Conservation (phyloP, 228 moss, liverwort and hornwort genomes). For the Sphagnum fallax region DNA sequence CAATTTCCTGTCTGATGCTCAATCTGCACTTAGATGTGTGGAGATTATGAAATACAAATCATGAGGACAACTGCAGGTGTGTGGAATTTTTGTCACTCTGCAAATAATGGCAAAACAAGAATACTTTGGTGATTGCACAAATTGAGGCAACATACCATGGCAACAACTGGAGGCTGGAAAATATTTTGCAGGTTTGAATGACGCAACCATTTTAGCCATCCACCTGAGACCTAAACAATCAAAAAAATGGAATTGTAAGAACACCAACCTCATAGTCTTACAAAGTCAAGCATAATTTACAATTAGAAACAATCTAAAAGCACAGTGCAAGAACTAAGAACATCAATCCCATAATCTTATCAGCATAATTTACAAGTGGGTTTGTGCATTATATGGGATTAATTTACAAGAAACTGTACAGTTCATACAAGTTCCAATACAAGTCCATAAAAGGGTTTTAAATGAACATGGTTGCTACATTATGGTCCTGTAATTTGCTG, state of each 20-base stretch:
- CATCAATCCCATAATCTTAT: too few species aligned
- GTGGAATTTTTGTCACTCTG: too few species aligned
- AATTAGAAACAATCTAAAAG: background rate
- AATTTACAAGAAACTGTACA: too few species aligned
- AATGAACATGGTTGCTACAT: too few species aligned
- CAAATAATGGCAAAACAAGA: too few species aligned
- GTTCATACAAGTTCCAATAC: too few species aligned
- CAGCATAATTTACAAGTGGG: too few species aligned
- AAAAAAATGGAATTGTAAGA: background rate
- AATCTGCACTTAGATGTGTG: background rate
- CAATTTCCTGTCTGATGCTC: background rate
- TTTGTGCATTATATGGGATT: too few species aligned
- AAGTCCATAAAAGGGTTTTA: too few species aligned
- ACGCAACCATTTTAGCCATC: constrained; percentile 2
- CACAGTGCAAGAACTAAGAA: background rate
- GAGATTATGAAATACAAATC: background rate
- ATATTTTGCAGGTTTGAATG: constrained; percentile 22
- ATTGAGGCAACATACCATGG: constrained; percentile 42
- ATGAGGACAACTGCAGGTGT: background rate
- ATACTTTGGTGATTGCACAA: background rate
- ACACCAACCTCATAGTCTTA: background rate
- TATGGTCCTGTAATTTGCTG: too few species aligned
- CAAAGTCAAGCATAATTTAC: background rate
- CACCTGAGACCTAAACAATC: constrained; percentile 25
- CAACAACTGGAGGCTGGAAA: constrained; percentile 47